phyloP scores from a whole-genome alignment of 2,329 filamentous ascomycete genomes.

The Fusarium sp. region DNA sequence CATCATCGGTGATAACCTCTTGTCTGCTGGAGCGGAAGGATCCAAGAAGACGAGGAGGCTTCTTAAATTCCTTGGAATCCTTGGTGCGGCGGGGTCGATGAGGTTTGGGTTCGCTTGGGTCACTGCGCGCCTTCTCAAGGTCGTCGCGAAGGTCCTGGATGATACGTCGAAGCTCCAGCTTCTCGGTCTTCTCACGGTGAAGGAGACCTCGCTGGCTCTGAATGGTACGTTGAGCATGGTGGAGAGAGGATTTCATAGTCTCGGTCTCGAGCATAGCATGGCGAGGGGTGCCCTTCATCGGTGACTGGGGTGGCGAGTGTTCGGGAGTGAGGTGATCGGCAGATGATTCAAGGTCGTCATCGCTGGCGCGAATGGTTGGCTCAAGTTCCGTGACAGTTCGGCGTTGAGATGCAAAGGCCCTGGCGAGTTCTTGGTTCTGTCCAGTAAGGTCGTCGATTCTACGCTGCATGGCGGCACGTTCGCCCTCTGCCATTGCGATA shows the following conservation, averaged over 20 bases:
- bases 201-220: slow-evolving; percentile 95
- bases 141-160: slow-evolving; percentile 96
- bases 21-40: slow-evolving; percentile 78
- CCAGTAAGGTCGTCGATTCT: slow-evolving; percentile 88
- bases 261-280: slow-evolving; percentile 95
- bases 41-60: slow-evolving; percentile 81
- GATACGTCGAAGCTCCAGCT: slow-evolving; percentile 94
- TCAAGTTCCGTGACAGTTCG: slow-evolving; percentile 75
- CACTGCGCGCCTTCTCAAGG: slow-evolving; percentile 76
- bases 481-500: slow-evolving; percentile 80
- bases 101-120: slow-evolving; percentile 57
- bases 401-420: slow-evolving; percentile 80
- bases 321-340: slow-evolving; percentile 82
- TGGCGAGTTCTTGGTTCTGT: slow-evolving; percentile 92
- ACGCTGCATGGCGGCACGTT: slow-evolving; percentile 81
- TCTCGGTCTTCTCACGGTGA: slow-evolving; percentile 98
- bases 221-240: slow-evolving; percentile 96
- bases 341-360: slow-evolving; percentile 73
- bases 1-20: slow-evolving; percentile 83
- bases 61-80: slow-evolving; percentile 80
- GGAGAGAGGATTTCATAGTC: slow-evolving; percentile 92
- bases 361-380: slow-evolving; percentile 67
- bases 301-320: slow-evolving; percentile 89
- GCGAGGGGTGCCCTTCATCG: slow-evolving; percentile 89
- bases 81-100: slow-evolving; percentile 73